A percentile compares a stretch with the other conserved stretches of the same genome.
Conservation (phyloP, 345 rosid genomes). For the Leavenworthia alabamica region DNA sequence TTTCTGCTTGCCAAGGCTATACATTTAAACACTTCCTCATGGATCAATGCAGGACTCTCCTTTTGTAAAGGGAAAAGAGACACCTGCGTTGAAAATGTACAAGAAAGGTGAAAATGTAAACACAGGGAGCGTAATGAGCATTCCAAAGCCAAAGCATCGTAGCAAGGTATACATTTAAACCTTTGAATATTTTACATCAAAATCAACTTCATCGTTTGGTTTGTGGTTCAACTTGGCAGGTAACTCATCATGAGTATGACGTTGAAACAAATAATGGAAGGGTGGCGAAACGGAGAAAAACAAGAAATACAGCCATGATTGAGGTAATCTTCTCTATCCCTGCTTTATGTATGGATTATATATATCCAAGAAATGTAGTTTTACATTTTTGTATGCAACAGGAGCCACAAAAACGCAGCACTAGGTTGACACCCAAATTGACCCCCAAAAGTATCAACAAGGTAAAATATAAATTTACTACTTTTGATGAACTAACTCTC, state of each 20-base stretch:
- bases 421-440: conserved; percentile 5
- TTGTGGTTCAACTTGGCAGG: neutral
- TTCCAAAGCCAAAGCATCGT: conserved; percentile 4
- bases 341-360: neutral
- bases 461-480: neutral
- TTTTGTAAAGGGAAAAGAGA: neutral
- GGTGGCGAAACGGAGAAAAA: neutral
- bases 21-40: neutral
- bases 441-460: neutral
- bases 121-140: conserved; percentile 8
- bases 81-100: neutral
- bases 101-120: conserved; percentile 2
- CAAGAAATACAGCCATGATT: conserved; percentile 4
- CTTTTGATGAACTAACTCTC: neutral
- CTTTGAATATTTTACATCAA: neutral
- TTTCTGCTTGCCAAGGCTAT: neutral
- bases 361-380: neutral
- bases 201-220: neutral
- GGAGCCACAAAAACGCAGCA: conserved; percentile 11
- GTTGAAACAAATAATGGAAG: neutral
- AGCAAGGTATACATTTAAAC: neutral
- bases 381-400: neutral
- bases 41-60: conserved; percentile 4
- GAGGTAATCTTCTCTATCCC: neutral
- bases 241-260: neutral